A percentile compares a stretch with the other conserved stretches of the same genome.
These are phyloP conservation scores for Drechmeria coniospora DNA, from an alignment of 2,329 filamentous ascomycete genomes.

Conservation along the genomic window DNA sequence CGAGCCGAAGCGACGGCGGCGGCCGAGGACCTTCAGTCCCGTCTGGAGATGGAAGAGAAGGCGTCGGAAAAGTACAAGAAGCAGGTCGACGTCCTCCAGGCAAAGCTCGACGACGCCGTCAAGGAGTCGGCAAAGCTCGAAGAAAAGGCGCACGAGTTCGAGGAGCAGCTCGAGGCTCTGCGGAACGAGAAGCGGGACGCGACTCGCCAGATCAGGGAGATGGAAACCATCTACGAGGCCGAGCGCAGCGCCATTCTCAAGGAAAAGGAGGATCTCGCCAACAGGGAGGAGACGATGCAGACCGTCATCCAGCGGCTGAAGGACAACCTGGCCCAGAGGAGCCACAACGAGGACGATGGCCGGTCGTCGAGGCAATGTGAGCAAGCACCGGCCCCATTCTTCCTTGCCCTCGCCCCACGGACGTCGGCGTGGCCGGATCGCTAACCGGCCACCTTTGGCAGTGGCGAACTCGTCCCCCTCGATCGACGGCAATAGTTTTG, in stretches of 20 bases:
- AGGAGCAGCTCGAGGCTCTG: conserved; percentile 66
- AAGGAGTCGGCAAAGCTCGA: conserved; percentile 77
- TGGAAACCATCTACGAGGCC: conserved; percentile 83
- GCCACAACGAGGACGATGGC: conserved; percentile 40
- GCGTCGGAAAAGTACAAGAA: conserved; percentile 67
- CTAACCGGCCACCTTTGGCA: conserved; percentile 9
- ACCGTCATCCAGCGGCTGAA: conserved; percentile 81
- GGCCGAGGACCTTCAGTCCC: conserved; percentile 72
- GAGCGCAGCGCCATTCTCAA: conserved; percentile 77
- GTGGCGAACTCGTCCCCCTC: conserved; percentile 46
- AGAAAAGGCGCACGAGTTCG: conserved; percentile 73
- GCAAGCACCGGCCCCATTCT: too few species aligned
- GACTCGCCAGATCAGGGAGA: conserved; percentile 70
- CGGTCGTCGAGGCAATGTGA: conserved; percentile 43
- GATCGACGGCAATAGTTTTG: conserved; percentile 65
- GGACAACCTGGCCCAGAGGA: conserved; percentile 69
- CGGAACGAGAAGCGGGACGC: conserved; percentile 76
- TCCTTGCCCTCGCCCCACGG: conserved; percentile 12
- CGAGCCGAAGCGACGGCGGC: conserved; percentile 65
- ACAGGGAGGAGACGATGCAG: conserved; percentile 81
- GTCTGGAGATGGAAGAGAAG: conserved; percentile 65
- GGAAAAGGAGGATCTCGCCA: conserved; percentile 78
- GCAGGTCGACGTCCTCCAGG: conserved; percentile 71
- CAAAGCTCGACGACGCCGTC: conserved; percentile 69
- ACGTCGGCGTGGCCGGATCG: not conserved